phyloP scores from a whole-genome alignment of 2,329 filamentous ascomycete species.

The Epichloe typhina region DNA sequence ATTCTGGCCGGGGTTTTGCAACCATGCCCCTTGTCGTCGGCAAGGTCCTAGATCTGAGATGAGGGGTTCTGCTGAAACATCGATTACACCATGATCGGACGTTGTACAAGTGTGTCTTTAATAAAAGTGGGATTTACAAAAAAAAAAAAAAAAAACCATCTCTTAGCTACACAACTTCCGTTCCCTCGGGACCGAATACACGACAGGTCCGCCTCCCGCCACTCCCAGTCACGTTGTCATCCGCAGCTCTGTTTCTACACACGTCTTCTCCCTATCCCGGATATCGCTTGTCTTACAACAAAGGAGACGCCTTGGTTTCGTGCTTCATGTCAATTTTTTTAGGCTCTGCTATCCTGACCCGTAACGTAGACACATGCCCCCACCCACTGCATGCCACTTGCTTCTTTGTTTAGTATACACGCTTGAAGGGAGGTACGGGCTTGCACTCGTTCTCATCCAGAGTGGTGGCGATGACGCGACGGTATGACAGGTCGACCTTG shows the following conservation, averaged over 20 bases:
- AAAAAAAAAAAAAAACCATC: too few relatives aligned
- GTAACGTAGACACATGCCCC: background rate
- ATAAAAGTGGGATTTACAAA: too few relatives aligned
- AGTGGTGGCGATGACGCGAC: conserved; percentile 67
- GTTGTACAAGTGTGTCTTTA: too few relatives aligned
- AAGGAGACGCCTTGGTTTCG: conserved; percentile 4
- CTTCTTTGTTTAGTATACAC: conserved; percentile 55
- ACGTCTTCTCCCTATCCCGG: conserved; percentile 1
- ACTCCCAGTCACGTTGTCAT: background rate
- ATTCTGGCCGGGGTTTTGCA: too few relatives aligned
- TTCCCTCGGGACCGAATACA: too few relatives aligned
- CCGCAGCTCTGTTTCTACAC: background rate
- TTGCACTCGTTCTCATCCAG: conserved; percentile 95
- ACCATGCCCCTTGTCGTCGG: too few relatives aligned
- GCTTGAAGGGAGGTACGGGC: conserved; percentile 91
- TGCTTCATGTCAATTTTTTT: background rate
- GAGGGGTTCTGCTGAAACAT: too few relatives aligned
- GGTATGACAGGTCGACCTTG: conserved; percentile 75
- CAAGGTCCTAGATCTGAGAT: too few relatives aligned
- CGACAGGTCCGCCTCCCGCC: background rate
- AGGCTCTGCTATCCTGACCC: background rate
- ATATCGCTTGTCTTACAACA: conserved; percentile 8
- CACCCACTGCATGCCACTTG: background rate
- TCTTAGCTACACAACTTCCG: too few relatives aligned
- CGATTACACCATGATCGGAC: too few relatives aligned